Conservation (phyloP, 371 early-diverging fungal species). For the Blastocladiella emersonii region DNA sequence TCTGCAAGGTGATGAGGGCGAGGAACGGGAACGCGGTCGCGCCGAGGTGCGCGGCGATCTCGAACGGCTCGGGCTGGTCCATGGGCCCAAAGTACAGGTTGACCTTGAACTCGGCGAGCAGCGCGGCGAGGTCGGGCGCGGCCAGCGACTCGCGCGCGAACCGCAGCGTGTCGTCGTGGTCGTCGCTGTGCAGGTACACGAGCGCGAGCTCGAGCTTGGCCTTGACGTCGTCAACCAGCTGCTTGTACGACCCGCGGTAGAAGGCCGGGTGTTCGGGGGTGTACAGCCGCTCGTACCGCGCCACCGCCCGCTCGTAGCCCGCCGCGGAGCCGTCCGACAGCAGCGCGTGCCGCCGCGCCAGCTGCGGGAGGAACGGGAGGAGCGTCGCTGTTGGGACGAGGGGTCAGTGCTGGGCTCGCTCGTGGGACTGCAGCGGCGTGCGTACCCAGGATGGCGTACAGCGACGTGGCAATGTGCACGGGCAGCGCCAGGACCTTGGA, state of each 20-base stretch:
- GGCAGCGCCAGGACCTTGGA: neutral
- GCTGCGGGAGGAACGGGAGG: conserved; percentile 4
- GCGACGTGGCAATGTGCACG: neutral
- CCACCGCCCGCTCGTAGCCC: neutral
- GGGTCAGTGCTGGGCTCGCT: neutral
- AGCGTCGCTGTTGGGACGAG: neutral
- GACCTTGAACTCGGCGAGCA: neutral
- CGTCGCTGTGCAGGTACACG: conserved; percentile 3
- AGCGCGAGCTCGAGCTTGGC: neutral
- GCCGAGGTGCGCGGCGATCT: neutral
- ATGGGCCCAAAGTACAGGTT: neutral
- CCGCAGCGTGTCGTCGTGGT: conserved; percentile 3
- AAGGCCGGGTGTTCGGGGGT: neutral
- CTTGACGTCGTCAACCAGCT: conserved; percentile 1
- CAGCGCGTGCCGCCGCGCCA: neutral
- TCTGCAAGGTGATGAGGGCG: neutral
- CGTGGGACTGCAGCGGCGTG: neutral
- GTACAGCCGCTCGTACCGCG: conserved; percentile 1
- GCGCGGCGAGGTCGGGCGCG: neutral
- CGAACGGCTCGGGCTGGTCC: neutral
- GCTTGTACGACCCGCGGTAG: neutral
- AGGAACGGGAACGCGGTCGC: conserved; percentile 3
- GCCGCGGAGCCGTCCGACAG: neutral
- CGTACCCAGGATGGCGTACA: neutral
- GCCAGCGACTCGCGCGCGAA: neutral